Conservation (phyloP, 805 yeast species). For the Teunomyces barrocoloradensis region DNA sequence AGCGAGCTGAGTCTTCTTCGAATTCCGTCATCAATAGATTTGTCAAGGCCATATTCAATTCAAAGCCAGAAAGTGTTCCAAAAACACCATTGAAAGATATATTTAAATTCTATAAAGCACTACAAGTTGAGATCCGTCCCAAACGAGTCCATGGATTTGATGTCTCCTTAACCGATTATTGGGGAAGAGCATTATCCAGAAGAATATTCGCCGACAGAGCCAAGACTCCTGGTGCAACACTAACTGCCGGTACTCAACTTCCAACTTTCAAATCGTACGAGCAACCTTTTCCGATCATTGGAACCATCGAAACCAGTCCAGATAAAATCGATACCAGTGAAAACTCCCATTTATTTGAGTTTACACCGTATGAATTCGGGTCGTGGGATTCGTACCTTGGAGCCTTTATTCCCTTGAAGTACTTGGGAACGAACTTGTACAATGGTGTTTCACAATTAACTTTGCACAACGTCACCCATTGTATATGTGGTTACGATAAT, state of each 20-base stretch:
- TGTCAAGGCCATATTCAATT: neutral
- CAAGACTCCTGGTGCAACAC: conserved; percentile 34
- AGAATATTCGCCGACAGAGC: conserved; percentile 39
- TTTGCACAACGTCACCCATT: conserved; percentile 28
- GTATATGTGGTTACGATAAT: conserved; percentile 56
- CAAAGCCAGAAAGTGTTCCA: too few relatives aligned
- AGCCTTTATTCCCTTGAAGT: conserved; percentile 49
- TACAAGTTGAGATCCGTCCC: conserved; percentile 53
- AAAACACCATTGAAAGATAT: conserved; percentile 13
- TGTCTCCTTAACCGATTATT: conserved; percentile 62
- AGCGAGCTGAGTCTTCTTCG: neutral
- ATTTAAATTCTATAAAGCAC: conserved; percentile 46
- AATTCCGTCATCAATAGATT: neutral
- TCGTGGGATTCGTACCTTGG: conserved; percentile 55
- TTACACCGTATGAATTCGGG: conserved; percentile 66
- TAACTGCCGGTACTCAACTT: conserved; percentile 33
- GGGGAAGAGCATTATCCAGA: conserved; percentile 62
- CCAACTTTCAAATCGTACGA: conserved; percentile 33
- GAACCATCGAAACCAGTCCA: conserved; percentile 41
- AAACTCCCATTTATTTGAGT: conserved; percentile 51
- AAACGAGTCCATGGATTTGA: conserved; percentile 54
- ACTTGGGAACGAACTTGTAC: conserved; percentile 48
- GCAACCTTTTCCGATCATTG: conserved; percentile 52
- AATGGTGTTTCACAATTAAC: conserved; percentile 40
- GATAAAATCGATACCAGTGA: conserved; percentile 23